These are phyloP conservation scores for Monotropa hypopitys DNA, from an alignment of 179 eudicot genomes.

Conservation along the genomic window DNA sequence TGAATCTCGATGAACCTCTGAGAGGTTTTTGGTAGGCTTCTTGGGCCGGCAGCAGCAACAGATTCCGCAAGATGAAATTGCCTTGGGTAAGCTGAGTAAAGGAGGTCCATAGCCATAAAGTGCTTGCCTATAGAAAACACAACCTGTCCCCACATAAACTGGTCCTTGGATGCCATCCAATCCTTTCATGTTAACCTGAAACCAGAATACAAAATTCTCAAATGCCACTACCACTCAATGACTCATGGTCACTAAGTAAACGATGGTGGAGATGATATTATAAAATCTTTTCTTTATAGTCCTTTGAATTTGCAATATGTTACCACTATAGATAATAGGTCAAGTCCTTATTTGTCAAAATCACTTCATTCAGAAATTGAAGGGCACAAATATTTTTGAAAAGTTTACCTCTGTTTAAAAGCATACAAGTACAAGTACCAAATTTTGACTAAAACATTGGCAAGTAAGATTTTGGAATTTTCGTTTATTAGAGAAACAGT, in stretches of 20 bases:
- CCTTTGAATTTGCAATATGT: not conserved
- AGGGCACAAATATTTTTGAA: not conserved
- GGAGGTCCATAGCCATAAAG: constrained; percentile 79
- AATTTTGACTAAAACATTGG: not conserved
- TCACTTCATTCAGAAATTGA: constrained; percentile 1
- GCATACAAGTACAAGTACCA: not conserved
- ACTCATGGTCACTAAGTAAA: not conserved
- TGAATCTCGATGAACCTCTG: constrained; percentile 62
- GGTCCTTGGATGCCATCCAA: constrained; percentile 86
- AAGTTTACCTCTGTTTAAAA: not conserved
- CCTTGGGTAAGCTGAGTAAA: constrained; percentile 37
- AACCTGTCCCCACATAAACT: constrained; percentile 75
- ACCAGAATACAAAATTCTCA: constrained; percentile 11
- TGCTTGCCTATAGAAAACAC: constrained; percentile 76
- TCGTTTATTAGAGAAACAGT: not conserved
- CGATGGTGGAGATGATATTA: not conserved
- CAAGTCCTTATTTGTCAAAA: not conserved
- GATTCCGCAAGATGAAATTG: constrained; percentile 49
- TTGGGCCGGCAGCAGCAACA: constrained; percentile 60
- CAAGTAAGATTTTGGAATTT: not conserved
- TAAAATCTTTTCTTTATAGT: not conserved
- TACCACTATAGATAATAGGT: not conserved
- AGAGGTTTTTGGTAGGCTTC: constrained; percentile 48
- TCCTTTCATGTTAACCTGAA: constrained; percentile 75
- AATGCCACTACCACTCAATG: not conserved